These are phyloP conservation scores for Artemisia tridentata DNA, from an alignment of 129 eudicot genomes.

Conservation along the genomic window DNA sequence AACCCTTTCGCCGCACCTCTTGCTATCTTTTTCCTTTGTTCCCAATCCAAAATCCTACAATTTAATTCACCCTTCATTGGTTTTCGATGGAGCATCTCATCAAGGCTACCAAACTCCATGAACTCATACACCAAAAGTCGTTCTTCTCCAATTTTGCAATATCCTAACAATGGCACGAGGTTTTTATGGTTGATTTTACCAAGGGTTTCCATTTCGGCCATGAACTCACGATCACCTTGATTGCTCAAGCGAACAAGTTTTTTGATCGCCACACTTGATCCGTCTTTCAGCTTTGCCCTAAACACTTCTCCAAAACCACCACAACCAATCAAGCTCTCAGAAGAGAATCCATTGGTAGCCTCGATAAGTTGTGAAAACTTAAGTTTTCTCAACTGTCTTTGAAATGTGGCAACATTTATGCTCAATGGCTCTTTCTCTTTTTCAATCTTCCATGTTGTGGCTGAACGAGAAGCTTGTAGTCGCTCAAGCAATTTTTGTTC, in stretches of 20 bases:
- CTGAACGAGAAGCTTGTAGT: slow-evolving; percentile 66
- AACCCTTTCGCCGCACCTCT: slow-evolving; percentile 80
- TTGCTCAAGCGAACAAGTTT: slow-evolving; percentile 72
- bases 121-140: slow-evolving; percentile 75
- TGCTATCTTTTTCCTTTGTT: slow-evolving; percentile 71
- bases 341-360: slow-evolving; percentile 82
- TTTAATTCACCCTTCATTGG: slow-evolving; percentile 30
- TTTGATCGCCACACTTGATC: slow-evolving; percentile 81
- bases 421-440: slow-evolving; percentile 91
- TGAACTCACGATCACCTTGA: slow-evolving; percentile 86
- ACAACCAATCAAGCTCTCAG: slow-evolving; percentile 74
- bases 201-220: slow-evolving; percentile 85
- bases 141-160: slow-evolving; percentile 79
- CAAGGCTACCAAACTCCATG: slow-evolving; percentile 83
- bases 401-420: slow-evolving; percentile 81
- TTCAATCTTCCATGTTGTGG: slow-evolving; percentile 94
- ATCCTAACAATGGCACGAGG: slow-evolving; percentile 73
- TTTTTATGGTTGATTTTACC: slow-evolving; percentile 87
- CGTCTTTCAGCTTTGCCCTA: slow-evolving; percentile 71
- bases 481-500: slow-evolving; percentile 66
- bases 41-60: slow-evolving; percentile 51
- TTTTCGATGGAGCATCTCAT: slow-evolving; percentile 76
- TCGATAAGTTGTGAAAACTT: slow-evolving; percentile 79
- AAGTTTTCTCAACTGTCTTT: slow-evolving; percentile 71
- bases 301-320: slow-evolving; percentile 92